Base-by-base conservation (phyloP, 345 rosid genomes). In the Anastatica hierochuntica region DNA sequence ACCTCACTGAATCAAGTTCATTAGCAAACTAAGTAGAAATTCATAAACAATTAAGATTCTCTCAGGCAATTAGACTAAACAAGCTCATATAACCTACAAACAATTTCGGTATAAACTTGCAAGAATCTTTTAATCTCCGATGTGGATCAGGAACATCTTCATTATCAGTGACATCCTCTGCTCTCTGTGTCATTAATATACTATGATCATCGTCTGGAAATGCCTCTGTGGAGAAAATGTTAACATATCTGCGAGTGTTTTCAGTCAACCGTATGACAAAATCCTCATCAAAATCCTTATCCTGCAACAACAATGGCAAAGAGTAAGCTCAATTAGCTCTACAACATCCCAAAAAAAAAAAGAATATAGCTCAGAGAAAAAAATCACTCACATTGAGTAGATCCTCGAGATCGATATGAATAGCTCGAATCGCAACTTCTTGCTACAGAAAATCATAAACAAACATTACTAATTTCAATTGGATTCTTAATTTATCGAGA, bases 121-220 rank as follows among this genome's bases (percentile, higher is more conserved):
- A 61, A 83, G 72, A 60, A 85, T 60, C 98, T 82, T 70, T 83
- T 92, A 64, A 88, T 83, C 52, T 88, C 98, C 81, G 81, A 38
- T 35, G 83, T 1, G 84, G 83, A 60, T 88, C 94, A 70, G 76
- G 19, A 58, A 82, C 81, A 40, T 88, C 94, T 0, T 62, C 13
- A 37, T 64, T 77, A 37, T 85, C 90, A 14, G 66, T 69, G 4
- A 58, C 66, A 51, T 81, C 94, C 56, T 88, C 95, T 0, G 86
- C 69, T 72, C 98, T 83, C 72, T 92, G 98, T 1, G 94, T 83
- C 90, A 92, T 83, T 50, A 88, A 49, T 47, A 92, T 79, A 66
- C 83, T 88, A 41, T 80, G 94, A 47, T 85, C 97, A 63, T 88
- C 97, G 60, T 88, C 98, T 2, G 74, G 85, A 71, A 88, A 77